Evolutionary conservation across 1,139 yeast genomes (phyloP).

Genomic region (Candida tunisiensis): DNA sequence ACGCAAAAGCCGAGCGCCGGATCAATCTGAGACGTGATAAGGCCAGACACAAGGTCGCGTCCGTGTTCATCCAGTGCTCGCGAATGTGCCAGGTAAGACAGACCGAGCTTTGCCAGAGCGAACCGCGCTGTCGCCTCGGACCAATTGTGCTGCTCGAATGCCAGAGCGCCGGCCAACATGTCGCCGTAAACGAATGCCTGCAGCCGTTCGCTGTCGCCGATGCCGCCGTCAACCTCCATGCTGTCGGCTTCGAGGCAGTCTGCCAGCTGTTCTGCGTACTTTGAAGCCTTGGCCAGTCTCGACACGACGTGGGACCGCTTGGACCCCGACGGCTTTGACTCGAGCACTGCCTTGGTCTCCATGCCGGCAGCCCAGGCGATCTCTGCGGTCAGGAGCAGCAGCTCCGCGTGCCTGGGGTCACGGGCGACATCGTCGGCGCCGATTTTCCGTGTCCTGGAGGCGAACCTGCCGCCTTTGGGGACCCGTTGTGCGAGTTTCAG

Average conservation of each 20-base stretch:
- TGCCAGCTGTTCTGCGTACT: conserved; percentile 28
- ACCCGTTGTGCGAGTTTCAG: conserved; percentile 38
- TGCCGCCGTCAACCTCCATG: conserved; percentile 7
- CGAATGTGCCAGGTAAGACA: no score
- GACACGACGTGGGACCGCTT: conserved; percentile 37
- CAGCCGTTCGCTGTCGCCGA: conserved; percentile 13
- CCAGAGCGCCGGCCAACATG: conserved; percentile 40
- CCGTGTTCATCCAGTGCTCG: conserved; percentile 19
- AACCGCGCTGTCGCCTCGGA: conserved; percentile 31
- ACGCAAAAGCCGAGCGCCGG: conserved; percentile 48
- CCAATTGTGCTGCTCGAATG: conserved; percentile 47
- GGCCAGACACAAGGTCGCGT: conserved; percentile 28
- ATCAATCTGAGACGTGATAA: conserved; percentile 45
- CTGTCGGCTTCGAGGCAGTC: conserved; percentile 21
- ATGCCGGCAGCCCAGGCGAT: conserved; percentile 53
- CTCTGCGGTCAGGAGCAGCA: conserved; percentile 36
- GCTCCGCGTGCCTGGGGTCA: conserved; percentile 30
- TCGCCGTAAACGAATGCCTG: conserved; percentile 48
- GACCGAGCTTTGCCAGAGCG: conserved; percentile 44
- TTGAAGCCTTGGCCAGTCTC: conserved; percentile 49
- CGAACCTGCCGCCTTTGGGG: conserved; percentile 30
- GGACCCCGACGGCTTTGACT: conserved; percentile 30
- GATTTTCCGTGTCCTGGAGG: conserved; percentile 20
- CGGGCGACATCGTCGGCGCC: conserved; percentile 27
- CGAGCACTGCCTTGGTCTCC: conserved; percentile 42